phyloP scores from a whole-genome alignment of 2,329 filamentous ascomycete species.

The Teratosphaeria viscida region DNA sequence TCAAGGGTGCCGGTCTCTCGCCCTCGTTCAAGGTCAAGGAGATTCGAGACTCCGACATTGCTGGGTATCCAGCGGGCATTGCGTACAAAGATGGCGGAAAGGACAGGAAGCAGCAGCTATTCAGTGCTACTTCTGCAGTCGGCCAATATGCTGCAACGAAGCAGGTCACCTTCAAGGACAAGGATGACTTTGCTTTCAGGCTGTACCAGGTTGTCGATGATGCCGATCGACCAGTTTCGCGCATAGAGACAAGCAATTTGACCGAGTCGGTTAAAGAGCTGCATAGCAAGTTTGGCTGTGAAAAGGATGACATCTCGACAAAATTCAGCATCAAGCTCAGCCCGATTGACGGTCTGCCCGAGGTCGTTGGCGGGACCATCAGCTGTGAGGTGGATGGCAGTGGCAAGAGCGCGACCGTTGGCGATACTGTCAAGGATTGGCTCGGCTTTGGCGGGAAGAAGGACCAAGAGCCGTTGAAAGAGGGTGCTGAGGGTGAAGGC shows the following conservation, averaged over 20 bases:
- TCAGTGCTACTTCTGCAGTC: slow-evolving; percentile 64
- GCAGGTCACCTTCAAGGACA: slow-evolving; percentile 72
- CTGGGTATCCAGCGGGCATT: slow-evolving; percentile 62
- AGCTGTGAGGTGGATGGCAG: slow-evolving; percentile 71
- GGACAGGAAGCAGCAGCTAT: slow-evolving; percentile 69
- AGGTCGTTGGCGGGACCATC: slow-evolving; percentile 62
- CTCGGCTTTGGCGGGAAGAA: slow-evolving; percentile 92
- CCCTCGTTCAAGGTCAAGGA: slow-evolving; percentile 97
- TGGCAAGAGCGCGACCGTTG: slow-evolving; percentile 66
- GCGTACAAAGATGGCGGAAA: slow-evolving; percentile 59
- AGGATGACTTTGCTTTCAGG: slow-evolving; percentile 67
- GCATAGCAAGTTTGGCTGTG: slow-evolving; percentile 68
- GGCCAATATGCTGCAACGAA: slow-evolving; percentile 55
- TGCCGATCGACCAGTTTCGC: slow-evolving; percentile 51
- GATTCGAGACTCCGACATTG: slow-evolving; percentile 70
- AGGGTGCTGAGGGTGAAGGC: slow-evolving; percentile 40
- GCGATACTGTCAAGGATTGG: slow-evolving; percentile 90
- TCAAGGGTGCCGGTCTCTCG: slow-evolving; percentile 84
- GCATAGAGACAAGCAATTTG: slow-evolving; percentile 70
- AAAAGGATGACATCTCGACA: slow-evolving; percentile 65
- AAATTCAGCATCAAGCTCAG: slow-evolving; percentile 67
- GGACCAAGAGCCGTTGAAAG: slow-evolving; percentile 61
- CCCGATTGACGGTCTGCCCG: slow-evolving; percentile 65
- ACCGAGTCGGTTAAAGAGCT: slow-evolving; percentile 72
- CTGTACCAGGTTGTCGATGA: slow-evolving; percentile 64